Conservation (phyloP, 2,329 filamentous ascomycete species). For the Alternaria hordeiaustralica region DNA sequence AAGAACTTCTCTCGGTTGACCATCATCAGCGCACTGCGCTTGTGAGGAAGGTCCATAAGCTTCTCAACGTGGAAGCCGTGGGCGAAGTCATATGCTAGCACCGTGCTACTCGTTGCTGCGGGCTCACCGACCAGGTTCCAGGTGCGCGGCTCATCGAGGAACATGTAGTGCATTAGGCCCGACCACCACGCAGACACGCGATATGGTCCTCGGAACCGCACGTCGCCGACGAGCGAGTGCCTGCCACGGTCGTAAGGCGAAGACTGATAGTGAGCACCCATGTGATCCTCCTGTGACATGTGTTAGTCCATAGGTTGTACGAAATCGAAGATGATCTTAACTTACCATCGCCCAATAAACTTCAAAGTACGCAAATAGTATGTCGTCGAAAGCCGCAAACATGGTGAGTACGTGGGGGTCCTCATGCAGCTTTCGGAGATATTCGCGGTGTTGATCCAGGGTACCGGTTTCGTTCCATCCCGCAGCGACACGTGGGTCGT, state of each 20-base stretch:
- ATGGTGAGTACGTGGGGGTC: conserved; percentile 76
- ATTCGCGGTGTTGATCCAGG: conserved; percentile 74
- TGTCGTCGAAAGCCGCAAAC: conserved; percentile 73
- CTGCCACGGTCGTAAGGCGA: conserved; percentile 65
- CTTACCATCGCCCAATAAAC: conserved; percentile 76
- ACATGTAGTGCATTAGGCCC: conserved; percentile 64
- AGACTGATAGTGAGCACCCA: conserved; percentile 64
- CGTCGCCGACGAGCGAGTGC: conserved; percentile 66
- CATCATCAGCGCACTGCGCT: conserved; percentile 71
- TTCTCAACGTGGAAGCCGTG: conserved; percentile 76
- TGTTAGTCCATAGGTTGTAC: conserved; percentile 15
- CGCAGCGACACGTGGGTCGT: conserved; percentile 79
- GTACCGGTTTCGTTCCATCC: conserved; percentile 83
- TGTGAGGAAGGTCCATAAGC: conserved; percentile 74
- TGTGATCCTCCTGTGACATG: conserved; percentile 60
- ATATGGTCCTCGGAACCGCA: conserved; percentile 61
- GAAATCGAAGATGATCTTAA: not conserved
- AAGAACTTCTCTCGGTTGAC: conserved; percentile 74
- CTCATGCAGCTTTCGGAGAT: conserved; percentile 70
- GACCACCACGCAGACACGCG: conserved; percentile 66
- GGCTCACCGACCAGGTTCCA: conserved; percentile 70
- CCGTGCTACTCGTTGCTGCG: conserved; percentile 71
- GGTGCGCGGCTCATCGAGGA: conserved; percentile 65
- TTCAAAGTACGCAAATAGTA: conserved; percentile 78
- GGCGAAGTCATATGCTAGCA: conserved; percentile 76